These are phyloP conservation scores for Monilinia vaccinii-corymbosi DNA, from an alignment of 2,329 filamentous ascomycete species.

Conservation along the genomic window DNA sequence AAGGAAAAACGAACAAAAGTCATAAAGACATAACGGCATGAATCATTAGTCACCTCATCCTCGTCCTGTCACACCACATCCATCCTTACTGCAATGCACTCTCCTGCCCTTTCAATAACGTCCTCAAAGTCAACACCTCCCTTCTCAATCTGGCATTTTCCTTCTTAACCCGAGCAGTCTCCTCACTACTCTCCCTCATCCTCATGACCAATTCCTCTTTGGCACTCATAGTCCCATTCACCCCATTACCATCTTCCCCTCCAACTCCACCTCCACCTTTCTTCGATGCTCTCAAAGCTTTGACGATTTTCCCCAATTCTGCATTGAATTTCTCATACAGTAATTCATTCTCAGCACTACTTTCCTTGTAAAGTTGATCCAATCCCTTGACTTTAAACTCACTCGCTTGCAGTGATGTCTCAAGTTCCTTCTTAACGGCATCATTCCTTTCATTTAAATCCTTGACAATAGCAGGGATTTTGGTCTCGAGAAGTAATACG, in stretches of 20 bases:
- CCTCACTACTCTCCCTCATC: constrained; percentile 66
- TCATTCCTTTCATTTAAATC: constrained; percentile 53
- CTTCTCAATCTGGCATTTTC: constrained; percentile 78
- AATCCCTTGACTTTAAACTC: constrained; percentile 74
- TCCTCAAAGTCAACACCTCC: constrained; percentile 51
- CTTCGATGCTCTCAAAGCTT: constrained; percentile 51
- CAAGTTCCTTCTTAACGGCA: constrained; percentile 60
- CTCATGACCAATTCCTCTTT: constrained; percentile 67
- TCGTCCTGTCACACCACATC: background rate
- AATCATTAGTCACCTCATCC: background rate
- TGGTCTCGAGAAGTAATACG: constrained; percentile 61
- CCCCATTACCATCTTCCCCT: background rate
- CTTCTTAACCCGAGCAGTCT: constrained; percentile 67
- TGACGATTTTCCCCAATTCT: constrained; percentile 77
- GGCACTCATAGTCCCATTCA: constrained; percentile 57
- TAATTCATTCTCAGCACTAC: constrained; percentile 83
- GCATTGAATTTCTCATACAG: constrained; percentile 87
- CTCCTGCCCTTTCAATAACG: constrained; percentile 19
- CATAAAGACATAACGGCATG: constrained; percentile 5
- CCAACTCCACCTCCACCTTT: background rate
- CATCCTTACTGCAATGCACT: background rate
- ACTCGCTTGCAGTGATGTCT: constrained; percentile 59
- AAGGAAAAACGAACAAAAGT: background rate
- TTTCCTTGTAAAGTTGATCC: constrained; percentile 82
- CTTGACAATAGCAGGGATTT: constrained; percentile 49